Evolutionary conservation across 192 early-diverging fungal species (phyloP).

Genomic region (Thoreauomyces humboldtii): DNA sequence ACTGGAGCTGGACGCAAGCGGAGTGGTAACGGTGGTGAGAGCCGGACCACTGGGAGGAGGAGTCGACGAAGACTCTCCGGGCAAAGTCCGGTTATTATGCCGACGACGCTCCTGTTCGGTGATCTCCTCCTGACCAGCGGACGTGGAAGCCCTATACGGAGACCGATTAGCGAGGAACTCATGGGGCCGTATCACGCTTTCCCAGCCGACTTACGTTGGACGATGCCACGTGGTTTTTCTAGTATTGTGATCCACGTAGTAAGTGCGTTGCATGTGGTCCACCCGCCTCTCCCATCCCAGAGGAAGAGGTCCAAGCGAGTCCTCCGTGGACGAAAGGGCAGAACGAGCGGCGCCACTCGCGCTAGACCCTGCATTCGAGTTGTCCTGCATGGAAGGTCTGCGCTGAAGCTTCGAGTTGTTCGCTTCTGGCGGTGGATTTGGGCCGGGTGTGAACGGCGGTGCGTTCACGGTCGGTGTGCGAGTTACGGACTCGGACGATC

Average conservation of each 20-base stretch:
- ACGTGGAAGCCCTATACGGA: neutral
- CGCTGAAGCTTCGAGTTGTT: neutral
- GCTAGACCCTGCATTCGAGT: conserved; percentile 30
- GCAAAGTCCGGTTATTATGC: conserved; percentile 80
- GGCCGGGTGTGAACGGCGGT: conserved; percentile 7
- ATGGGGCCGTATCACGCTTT: neutral
- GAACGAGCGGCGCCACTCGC: neutral
- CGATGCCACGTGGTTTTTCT: conserved; percentile 92
- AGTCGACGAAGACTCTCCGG: conserved; percentile 49
- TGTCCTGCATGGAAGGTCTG: conserved; percentile 16
- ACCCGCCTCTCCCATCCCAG: conserved; percentile 91
- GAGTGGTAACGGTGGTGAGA: conserved; percentile 1
- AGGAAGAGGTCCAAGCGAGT: conserved; percentile 49
- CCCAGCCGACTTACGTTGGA: conserved; percentile 35
- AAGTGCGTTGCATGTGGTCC: conserved; percentile 89
- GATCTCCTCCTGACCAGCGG: conserved; percentile 29
- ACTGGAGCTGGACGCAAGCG: neutral
- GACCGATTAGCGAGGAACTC: neutral
- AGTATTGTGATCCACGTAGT: conserved; percentile 98
- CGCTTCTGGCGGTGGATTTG: neutral
- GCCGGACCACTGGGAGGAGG: neutral
- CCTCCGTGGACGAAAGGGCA: conserved; percentile 52
- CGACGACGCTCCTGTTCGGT: conserved; percentile 74
- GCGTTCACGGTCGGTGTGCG: neutral
- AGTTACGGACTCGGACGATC: neutral